A percentile compares a stretch with the other conserved stretches of the same genome.
These are phyloP conservation scores for Cnidoscolus chayamansa DNA, from an alignment of 441 rosid genomes.

Conservation along the genomic window DNA sequence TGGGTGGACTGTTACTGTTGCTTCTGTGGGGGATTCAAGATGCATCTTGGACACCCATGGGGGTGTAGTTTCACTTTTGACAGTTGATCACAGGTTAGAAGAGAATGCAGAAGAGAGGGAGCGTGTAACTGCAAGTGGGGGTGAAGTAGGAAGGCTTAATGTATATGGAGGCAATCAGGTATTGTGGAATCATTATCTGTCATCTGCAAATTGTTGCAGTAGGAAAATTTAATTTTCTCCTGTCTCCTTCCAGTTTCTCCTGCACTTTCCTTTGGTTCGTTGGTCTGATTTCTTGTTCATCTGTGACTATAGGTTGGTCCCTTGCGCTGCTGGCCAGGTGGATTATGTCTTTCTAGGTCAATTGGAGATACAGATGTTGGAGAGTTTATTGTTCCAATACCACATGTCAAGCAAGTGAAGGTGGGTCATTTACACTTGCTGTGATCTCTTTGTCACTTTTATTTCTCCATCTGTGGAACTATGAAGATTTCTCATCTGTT, in stretches of 20 bases:
- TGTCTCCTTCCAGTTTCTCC: constrained; percentile 7
- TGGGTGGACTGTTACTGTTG: constrained; percentile 98
- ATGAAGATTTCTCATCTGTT: constrained; percentile 15
- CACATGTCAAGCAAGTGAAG: constrained; percentile 98
- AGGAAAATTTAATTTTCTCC: background rate
- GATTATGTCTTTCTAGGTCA: constrained; percentile 94
- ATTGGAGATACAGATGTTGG: constrained; percentile 97
- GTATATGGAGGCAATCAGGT: constrained; percentile 94
- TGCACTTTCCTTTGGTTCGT: constrained; percentile 4
- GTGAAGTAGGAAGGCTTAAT: constrained; percentile 96
- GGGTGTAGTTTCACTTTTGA: constrained; percentile 84
- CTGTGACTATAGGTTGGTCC: constrained; percentile 72
- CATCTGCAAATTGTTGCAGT: constrained; percentile 6
- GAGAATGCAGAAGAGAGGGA: constrained; percentile 96
- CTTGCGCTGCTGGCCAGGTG: constrained; percentile 99
- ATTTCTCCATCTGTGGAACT: constrained; percentile 9
- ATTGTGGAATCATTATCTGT: constrained; percentile 14
- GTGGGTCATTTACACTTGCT: constrained; percentile 29
- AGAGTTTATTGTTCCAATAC: constrained; percentile 90
- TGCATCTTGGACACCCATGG: constrained; percentile 96
- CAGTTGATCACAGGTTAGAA: constrained; percentile 95
- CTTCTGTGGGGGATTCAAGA: constrained; percentile 95
- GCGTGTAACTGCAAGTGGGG: constrained; percentile 98
- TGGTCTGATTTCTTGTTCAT: constrained; percentile 14
- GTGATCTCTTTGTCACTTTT: constrained; percentile 6